Percentiles rank a stretch among this genome's conserved stretches.
Conservation (phyloP, 192 early-diverging fungal genomes). For the Coemansia pectinata region DNA sequence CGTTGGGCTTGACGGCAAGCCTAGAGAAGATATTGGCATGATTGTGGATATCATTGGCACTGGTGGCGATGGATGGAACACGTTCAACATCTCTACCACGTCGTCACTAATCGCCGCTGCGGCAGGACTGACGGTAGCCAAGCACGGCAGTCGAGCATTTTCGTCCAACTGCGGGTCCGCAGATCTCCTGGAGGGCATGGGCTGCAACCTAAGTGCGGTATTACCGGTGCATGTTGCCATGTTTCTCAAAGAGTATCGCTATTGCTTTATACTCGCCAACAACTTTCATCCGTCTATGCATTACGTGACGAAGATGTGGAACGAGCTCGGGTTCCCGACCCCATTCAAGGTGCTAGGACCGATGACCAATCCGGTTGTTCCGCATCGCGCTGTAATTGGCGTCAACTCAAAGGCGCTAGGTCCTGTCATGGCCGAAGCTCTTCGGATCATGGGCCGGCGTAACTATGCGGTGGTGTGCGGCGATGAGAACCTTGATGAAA, state of each 20-base stretch:
- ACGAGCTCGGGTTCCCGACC: slow-evolving; percentile 89
- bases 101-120: slow-evolving; percentile 90
- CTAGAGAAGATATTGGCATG: slow-evolving; percentile 39
- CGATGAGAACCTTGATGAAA: slow-evolving; percentile 86
- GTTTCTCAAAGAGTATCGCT: slow-evolving; percentile 66
- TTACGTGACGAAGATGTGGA: slow-evolving; percentile 67
- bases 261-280: slow-evolving; percentile 93
- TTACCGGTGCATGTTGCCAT: slow-evolving; percentile 64
- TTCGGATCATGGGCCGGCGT: slow-evolving; percentile 74
- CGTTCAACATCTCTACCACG: slow-evolving; percentile 96
- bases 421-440: slow-evolving; percentile 77
- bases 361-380: slow-evolving; percentile 84
- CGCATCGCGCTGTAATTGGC: slow-evolving; percentile 82
- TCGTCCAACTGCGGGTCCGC: slow-evolving; percentile 92
- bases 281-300: slow-evolving; percentile 92
- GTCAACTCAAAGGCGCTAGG: slow-evolving; percentile 84
- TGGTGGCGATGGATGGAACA: slow-evolving; percentile 97
- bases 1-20: slow-evolving; percentile 49
- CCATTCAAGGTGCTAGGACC: slow-evolving; percentile 96
- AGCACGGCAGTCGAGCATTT: slow-evolving; percentile 93
- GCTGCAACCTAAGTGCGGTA: slow-evolving; percentile 70
- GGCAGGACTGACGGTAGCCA: slow-evolving; percentile 85
- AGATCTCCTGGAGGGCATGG: slow-evolving; percentile 85
- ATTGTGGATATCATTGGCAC: slow-evolving; percentile 95
- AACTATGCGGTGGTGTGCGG: slow-evolving; percentile 93